Evolutionary conservation across 371 early-diverging fungal genomes (phyloP).

Genomic region (Racocetra persica): DNA sequence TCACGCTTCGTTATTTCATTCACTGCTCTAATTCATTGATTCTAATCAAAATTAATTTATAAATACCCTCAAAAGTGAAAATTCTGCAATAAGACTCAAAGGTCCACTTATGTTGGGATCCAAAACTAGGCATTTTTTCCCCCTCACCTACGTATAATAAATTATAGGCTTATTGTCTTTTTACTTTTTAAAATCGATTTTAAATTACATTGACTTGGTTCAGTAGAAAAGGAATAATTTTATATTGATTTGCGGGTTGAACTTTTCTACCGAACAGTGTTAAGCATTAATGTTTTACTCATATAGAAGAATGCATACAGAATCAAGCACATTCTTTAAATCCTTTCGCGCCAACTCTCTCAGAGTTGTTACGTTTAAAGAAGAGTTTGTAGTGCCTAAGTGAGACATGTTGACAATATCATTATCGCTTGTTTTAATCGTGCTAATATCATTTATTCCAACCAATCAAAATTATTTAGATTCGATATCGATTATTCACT

Average conservation of each 20-base stretch:
- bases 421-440: too few relatives aligned
- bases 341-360: constrained; percentile 75
- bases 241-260: too few relatives aligned
- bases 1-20: background rate
- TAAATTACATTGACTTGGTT: background rate
- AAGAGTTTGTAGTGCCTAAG: too few relatives aligned
- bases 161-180: background rate
- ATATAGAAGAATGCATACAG: constrained; percentile 54
- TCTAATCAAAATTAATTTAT: background rate
- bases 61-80: constrained; percentile 79
- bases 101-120: constrained; percentile 87
- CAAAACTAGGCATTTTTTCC: constrained; percentile 87
- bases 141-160: constrained; percentile 71
- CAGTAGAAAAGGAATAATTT: too few relatives aligned
- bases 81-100: constrained; percentile 85
- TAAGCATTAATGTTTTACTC: too few relatives aligned
- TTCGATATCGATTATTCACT: too few relatives aligned
- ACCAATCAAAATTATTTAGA: too few relatives aligned
- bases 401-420: too few relatives aligned
- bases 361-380: constrained; percentile 64
- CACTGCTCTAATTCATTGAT: background rate
- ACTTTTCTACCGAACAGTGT: background rate
- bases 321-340: constrained; percentile 76
- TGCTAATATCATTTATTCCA: too few relatives aligned
- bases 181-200: background rate